These are phyloP conservation scores for Penicillium frequentans DNA, from an alignment of 2,329 filamentous ascomycete genomes.

Conservation along the genomic window DNA sequence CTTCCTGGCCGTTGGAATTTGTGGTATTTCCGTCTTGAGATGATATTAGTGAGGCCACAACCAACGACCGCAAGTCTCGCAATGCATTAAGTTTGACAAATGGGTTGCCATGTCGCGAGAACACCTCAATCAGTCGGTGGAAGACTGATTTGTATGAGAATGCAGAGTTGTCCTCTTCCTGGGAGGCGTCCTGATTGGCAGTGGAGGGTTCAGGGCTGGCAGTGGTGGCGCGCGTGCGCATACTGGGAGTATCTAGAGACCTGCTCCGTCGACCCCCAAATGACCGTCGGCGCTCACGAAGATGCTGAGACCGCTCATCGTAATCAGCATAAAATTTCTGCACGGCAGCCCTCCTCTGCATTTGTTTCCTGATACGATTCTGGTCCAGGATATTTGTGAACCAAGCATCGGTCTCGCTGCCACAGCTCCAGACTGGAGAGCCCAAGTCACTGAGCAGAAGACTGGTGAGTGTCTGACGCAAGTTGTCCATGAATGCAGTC, in stretches of 20 bases:
- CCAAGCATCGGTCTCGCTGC: constrained; percentile 91
- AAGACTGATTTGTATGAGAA: constrained; percentile 85
- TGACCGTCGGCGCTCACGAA: constrained; percentile 21
- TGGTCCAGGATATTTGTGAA: constrained; percentile 60
- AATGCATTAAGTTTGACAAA: constrained; percentile 81
- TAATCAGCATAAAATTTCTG: constrained; percentile 41
- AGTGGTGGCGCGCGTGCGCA: constrained; percentile 1
- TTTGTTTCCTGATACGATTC: constrained; percentile 44
- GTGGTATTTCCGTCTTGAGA: constrained; percentile 42
- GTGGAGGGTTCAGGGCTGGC: constrained; percentile 19
- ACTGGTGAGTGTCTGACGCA: constrained; percentile 78
- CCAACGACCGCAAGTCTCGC: constrained; percentile 78
- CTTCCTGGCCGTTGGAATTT: not conserved
- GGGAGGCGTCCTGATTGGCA: constrained; percentile 6
- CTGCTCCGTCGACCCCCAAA: constrained; percentile 32
- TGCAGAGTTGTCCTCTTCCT: constrained; percentile 32
- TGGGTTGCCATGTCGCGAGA: constrained; percentile 86
- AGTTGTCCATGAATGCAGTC: constrained; percentile 71
- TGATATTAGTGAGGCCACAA: constrained; percentile 70
- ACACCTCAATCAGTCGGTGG: constrained; percentile 74
- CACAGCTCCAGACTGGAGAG: constrained; percentile 78
- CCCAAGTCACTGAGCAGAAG: constrained; percentile 87
- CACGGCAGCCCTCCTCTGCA: constrained; percentile 40
- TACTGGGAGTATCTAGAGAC: constrained; percentile 31
- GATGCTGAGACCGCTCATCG: constrained; percentile 31